phyloP scores from a whole-genome alignment of 768 basidiomycete genomes.

The Butyriboletus loyo region DNA sequence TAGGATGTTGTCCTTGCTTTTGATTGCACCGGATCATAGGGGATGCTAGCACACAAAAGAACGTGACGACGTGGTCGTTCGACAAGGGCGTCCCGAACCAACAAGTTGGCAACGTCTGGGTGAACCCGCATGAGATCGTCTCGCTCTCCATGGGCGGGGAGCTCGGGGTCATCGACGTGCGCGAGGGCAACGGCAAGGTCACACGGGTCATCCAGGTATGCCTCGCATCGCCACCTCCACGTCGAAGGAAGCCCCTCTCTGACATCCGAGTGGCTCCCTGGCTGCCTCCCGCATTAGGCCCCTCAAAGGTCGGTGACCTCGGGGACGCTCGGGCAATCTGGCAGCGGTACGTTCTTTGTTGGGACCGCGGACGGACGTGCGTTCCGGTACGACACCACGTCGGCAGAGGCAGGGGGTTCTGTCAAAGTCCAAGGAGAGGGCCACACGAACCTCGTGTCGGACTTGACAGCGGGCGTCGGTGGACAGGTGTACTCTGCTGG shows the following conservation, averaged over 20 bases:
- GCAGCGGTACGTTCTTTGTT: constrained; percentile 62
- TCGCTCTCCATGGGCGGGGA: constrained; percentile 82
- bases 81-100: constrained; percentile 76
- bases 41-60: constrained; percentile 76
- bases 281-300: constrained; percentile 43
- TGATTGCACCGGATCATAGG: constrained; percentile 41
- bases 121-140: constrained; percentile 62
- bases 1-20: neutral
- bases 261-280: neutral
- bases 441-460: constrained; percentile 70
- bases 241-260: neutral
- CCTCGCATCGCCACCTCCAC: neutral
- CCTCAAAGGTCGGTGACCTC: constrained; percentile 81
- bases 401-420: constrained; percentile 7
- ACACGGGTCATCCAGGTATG: constrained; percentile 60
- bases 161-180: constrained; percentile 78
- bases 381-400: constrained; percentile 52
- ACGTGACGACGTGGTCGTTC: constrained; percentile 63
- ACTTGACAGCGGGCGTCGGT: constrained; percentile 44
- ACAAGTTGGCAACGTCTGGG: constrained; percentile 90
- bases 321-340: constrained; percentile 38
- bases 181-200: constrained; percentile 54
- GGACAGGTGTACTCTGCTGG: constrained; percentile 68
- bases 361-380: constrained; percentile 81
- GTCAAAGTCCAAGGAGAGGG: constrained; percentile 56